Evolutionary conservation across 768 basidiomycete species (phyloP).

Genomic region (Lentinula boryana): DNA sequence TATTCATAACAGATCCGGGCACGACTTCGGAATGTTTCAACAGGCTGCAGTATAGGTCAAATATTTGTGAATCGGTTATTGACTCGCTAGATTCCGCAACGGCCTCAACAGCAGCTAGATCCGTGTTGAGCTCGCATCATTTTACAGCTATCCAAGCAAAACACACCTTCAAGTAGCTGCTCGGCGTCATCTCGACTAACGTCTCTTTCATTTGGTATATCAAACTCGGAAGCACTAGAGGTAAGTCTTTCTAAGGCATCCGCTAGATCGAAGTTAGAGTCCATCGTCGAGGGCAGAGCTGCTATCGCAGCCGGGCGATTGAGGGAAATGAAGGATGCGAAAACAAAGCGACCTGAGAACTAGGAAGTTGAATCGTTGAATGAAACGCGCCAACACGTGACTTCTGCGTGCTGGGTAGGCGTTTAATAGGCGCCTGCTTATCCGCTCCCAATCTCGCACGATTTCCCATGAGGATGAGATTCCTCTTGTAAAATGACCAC

Average conservation of each 20-base stretch:
- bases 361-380: background rate
- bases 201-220: slow-evolving; percentile 67
- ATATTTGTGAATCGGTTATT: slow-evolving; percentile 60
- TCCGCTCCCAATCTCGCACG: no score
- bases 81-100: slow-evolving; percentile 73
- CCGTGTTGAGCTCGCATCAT: background rate
- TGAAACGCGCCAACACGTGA: slow-evolving; percentile 1
- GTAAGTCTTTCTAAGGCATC: slow-evolving; percentile 65
- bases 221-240: slow-evolving; percentile 51
- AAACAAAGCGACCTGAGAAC: background rate
- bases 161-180: slow-evolving; percentile 54
- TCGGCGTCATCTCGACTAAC: slow-evolving; percentile 48
- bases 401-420: background rate
- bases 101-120: slow-evolving; percentile 70
- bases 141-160: background rate
- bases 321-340: background rate
- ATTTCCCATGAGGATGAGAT: no score
- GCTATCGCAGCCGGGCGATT: background rate
- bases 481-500: no score
- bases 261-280: slow-evolving; percentile 62
- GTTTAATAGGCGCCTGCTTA: no score
- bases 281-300: slow-evolving; percentile 22
- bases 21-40: slow-evolving; percentile 70
- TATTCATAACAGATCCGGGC: slow-evolving; percentile 64
- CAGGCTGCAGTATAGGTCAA: slow-evolving; percentile 78